Evolutionary conservation across 2,329 filamentous ascomycete species (phyloP).

Genomic region (Talaromyces sp.): DNA sequence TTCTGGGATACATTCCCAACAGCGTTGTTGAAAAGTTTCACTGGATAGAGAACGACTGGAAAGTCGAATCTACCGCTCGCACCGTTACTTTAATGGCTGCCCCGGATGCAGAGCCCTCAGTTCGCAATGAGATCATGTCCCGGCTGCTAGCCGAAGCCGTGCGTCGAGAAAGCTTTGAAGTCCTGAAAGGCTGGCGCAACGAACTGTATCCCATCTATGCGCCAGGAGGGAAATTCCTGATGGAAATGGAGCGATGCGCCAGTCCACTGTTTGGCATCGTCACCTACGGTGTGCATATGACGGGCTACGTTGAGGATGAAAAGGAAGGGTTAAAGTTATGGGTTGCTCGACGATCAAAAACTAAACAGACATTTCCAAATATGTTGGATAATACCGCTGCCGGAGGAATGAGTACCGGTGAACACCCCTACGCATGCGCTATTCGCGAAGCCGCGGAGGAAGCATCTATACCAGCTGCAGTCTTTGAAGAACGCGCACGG

Average conservation of each 20-base stretch:
- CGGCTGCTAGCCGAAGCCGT: constrained; percentile 64
- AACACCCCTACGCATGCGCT: constrained; percentile 73
- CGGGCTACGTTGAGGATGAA: constrained; percentile 57
- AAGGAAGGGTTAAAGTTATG: constrained; percentile 66
- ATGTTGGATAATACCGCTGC: constrained; percentile 95
- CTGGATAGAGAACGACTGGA: constrained; percentile 54
- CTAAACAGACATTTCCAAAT: constrained; percentile 82
- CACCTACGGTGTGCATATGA: constrained; percentile 78
- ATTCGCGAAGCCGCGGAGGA: constrained; percentile 86
- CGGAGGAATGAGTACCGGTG: constrained; percentile 74
- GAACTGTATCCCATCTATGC: constrained; percentile 77
- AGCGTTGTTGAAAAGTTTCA: constrained; percentile 39
- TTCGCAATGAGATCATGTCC: constrained; percentile 56
- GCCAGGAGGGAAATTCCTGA: constrained; percentile 53
- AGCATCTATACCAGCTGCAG: constrained; percentile 66
- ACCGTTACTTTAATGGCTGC: constrained; percentile 59
- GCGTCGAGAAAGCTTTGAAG: constrained; percentile 63
- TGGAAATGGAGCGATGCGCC: constrained; percentile 72
- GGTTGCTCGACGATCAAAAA: constrained; percentile 69
- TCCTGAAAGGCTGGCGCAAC: constrained; percentile 73
- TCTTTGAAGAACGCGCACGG: constrained; percentile 59
- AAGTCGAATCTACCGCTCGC: constrained; percentile 54
- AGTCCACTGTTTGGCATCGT: constrained; percentile 68
- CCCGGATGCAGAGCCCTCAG: constrained; percentile 52
- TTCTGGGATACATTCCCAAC: constrained; percentile 56